phyloP scores from a whole-genome alignment of 345 rosid species.

The Eucalyptus pauciflora region DNA sequence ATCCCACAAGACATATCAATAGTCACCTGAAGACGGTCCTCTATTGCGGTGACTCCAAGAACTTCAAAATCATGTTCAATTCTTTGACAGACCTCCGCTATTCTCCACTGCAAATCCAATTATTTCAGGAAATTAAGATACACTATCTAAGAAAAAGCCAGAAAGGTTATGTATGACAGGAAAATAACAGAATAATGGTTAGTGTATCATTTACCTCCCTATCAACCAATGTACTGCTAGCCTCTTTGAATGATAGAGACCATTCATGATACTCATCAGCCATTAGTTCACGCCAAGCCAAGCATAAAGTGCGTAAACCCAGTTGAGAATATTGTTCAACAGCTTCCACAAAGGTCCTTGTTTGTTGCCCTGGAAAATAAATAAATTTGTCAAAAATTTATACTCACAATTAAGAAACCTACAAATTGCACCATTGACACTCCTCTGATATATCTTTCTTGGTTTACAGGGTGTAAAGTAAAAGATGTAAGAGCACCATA shows the following conservation, averaged over 20 bases:
- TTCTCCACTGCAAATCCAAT: conserved; percentile 71
- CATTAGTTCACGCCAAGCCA: conserved; percentile 91
- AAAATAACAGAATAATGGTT: background rate
- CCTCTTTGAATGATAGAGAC: conserved; percentile 86
- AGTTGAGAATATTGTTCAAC: conserved; percentile 86
- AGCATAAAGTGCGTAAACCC: conserved; percentile 90
- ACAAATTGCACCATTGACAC: background rate
- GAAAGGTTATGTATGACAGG: background rate
- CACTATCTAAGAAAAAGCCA: background rate
- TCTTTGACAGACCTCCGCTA: conserved; percentile 91
- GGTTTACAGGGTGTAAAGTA: background rate
- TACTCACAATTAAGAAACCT: background rate
- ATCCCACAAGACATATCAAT: background rate
- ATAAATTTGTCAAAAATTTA: background rate
- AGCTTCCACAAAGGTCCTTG: conserved; percentile 70
- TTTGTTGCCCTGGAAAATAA: conserved; percentile 69
- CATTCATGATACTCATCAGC: conserved; percentile 81
- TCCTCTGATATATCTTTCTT: background rate
- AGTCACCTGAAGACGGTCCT: conserved; percentile 83
- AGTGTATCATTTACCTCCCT: conserved; percentile 67
- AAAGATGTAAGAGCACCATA: background rate
- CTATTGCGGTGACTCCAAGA: conserved; percentile 94
- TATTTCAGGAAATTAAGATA: conserved; percentile 8
- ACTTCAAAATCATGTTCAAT: conserved; percentile 79
- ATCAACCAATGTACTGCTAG: conserved; percentile 84